Base-by-base conservation (phyloP, 768 basidiomycete species). In the Vararia minispora region DNA sequence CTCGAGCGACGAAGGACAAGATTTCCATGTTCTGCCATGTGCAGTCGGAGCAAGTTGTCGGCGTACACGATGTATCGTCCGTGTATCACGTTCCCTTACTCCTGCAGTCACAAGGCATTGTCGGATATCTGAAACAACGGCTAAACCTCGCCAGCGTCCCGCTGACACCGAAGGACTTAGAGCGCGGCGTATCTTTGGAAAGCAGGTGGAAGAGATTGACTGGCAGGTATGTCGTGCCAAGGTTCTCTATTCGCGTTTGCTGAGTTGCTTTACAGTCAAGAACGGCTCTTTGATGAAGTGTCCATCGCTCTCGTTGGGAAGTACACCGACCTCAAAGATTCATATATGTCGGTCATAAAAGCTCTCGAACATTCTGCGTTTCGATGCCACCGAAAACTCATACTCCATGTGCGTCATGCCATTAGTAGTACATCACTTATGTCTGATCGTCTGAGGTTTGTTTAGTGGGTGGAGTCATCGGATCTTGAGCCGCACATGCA, bases 1-100 rank as follows among this genome's bases (percentile, higher is more conserved):
- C 81, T 38, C 69, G 74, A 12, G 71, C 84, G 0, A 94, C 92
- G 25, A 94, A 91, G 61, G 73, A 80, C 53, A 99, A 99, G 60
- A 94, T 99, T 28, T 90, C 89, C 44, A 97, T 98, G 92, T 98
- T 98, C 71, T 97, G 94, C 60, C 94, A 99, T 52, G 94, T 99
- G 50, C 65, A 76, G 3, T 66, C 80, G 3, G 79, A 87, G 51
- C 85, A 88, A 52, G 94, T 98, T 28, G 70, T 99, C 35, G 94
- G 91, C 39, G 85, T 98, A 6, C 94, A 98, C 56, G 90, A 97
- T 55, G 88, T 98, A 33, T 79, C 83, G 7, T 95, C 91, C 27
- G 90, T 97, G 24, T 99, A 99, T 58, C 94, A 98, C 53, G 94
- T 98, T 31, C 94, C 94, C 4, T 71, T 98, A 8, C 70, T 98